A percentile compares a stretch with the other conserved stretches of the same genome.
These are phyloP conservation scores for Nelumbo lutea DNA, from an alignment of 164 flowering plant species.

Conservation along the genomic window DNA sequence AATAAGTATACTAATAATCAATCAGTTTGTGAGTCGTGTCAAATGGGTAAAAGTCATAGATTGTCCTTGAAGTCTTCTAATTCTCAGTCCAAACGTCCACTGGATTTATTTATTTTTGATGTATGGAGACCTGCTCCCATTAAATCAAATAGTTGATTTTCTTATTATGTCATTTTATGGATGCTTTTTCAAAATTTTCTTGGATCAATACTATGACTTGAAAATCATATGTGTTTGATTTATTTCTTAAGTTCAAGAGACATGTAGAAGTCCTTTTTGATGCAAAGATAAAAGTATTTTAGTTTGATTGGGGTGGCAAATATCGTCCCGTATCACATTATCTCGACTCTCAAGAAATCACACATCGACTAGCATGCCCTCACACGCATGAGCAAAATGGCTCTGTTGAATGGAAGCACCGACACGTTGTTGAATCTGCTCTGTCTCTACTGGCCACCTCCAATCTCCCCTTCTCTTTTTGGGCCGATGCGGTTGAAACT, in stretches of 20 bases:
- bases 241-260: too few species aligned
- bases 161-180: background rate
- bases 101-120: too few species aligned
- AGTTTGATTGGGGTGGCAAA: too few species aligned
- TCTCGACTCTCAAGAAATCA: background rate
- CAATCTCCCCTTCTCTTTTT: background rate
- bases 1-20: too few species aligned
- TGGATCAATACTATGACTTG: background rate
- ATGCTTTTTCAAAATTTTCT: background rate
- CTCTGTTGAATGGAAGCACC: background rate
- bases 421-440: background rate
- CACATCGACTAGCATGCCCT: background rate
- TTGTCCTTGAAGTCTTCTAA: too few species aligned
- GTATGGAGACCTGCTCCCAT: background rate
- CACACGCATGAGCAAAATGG: background rate
- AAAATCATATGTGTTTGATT: too few species aligned
- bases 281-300: too few species aligned
- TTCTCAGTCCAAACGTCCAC: background rate
- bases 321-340: too few species aligned
- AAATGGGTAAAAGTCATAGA: too few species aligned
- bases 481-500: background rate
- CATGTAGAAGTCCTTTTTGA: too few species aligned
- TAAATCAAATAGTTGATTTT: background rate
- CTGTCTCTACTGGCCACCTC: background rate
- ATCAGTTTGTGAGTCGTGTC: too few species aligned